Base-by-base conservation (phyloP, 1,139 yeast species). In the Debaryomyces nepalensis region DNA sequence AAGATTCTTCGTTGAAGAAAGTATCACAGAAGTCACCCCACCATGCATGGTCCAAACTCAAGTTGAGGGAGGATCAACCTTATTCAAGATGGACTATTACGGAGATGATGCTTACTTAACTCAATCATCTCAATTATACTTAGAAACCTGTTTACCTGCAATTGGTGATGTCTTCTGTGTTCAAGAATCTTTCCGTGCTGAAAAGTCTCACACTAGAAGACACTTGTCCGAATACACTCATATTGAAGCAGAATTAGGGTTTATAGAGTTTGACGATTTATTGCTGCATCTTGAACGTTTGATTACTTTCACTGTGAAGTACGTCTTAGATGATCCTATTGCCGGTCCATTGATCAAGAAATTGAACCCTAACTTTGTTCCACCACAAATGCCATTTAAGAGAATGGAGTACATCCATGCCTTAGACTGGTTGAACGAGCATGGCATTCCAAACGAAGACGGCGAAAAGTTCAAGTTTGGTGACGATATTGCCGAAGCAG, bases 11-110 rank as follows among this genome's bases (percentile, higher is more conserved):
- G 73, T 66, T 24, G 95, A 89, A 58, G 91, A 87, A 70, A 80
- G 82, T 31, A 63, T 90, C 44, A 72, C 82, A 35, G 99, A 95
- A 75, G 97, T 95, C 47, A 93, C 98, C 27, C 98, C 99, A 38
- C 99, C 99, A 59, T 91, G 98, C 71, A 91, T 95, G 98, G 99
- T 95, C 45, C 99, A 95, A 73, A 91, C 97, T 34, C 98, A 93
- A 74, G 99, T 95, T 47, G 99, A 95, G 74, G 99, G 99, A 65
- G 99, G 99, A 42, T 87, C 97, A 24, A 95, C 99, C 12, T 77
- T 95, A 62, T 95, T 95, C 75, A 83, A 85, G 58, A 75, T 95
- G 75, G 87, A 88, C 64, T 95, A 95, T 74, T 95, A 95, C 64
- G 98, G 97, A 39, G 96, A 93, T 73, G 95, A 91, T 65, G 99